Evolutionary conservation across 116 monocot species (phyloP).

Genomic region (Zostera marina): DNA sequence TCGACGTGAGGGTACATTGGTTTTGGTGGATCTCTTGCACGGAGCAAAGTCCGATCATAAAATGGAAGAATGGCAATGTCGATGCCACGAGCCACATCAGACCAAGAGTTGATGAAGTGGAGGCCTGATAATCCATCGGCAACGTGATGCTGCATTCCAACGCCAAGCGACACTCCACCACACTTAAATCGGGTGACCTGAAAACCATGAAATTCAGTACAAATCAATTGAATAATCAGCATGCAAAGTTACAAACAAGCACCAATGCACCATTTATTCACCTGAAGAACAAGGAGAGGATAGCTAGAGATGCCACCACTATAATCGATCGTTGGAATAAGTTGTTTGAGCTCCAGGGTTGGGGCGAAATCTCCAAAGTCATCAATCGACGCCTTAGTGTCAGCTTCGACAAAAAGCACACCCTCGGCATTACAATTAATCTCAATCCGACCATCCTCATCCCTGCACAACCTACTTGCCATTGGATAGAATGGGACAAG

Average conservation of each 20-base stretch:
- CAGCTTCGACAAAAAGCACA: conserved; percentile 70
- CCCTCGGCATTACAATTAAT: conserved; percentile 66
- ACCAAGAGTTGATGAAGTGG: conserved; percentile 98
- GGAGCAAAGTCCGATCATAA: conserved; percentile 76
- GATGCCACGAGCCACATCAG: conserved; percentile 63
- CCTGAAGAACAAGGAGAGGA: conserved; percentile 75
- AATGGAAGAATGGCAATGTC: conserved; percentile 45
- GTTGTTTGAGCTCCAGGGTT: conserved; percentile 74
- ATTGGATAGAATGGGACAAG: conserved; percentile 84
- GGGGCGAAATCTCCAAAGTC: conserved; percentile 94
- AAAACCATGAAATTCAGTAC: not conserved
- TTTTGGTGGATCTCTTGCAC: conserved; percentile 55
- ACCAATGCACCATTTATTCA: not conserved
- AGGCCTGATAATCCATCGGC: conserved; percentile 89
- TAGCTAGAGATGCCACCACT: conserved; percentile 50
- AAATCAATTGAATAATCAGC: too few relatives aligned
- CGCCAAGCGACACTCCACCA: conserved; percentile 76
- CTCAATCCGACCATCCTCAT: conserved; percentile 68
- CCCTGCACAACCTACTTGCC: conserved; percentile 53
- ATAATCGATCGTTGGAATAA: conserved; percentile 74
- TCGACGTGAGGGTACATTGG: conserved; percentile 71
- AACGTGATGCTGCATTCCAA: conserved; percentile 95
- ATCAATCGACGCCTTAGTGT: conserved; percentile 26
- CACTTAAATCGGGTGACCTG: conserved; percentile 92
- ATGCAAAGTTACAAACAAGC: not conserved